These are phyloP conservation scores for Aspergillus hortae DNA, from an alignment of 2,329 filamentous ascomycete genomes.

Conservation along the genomic window DNA sequence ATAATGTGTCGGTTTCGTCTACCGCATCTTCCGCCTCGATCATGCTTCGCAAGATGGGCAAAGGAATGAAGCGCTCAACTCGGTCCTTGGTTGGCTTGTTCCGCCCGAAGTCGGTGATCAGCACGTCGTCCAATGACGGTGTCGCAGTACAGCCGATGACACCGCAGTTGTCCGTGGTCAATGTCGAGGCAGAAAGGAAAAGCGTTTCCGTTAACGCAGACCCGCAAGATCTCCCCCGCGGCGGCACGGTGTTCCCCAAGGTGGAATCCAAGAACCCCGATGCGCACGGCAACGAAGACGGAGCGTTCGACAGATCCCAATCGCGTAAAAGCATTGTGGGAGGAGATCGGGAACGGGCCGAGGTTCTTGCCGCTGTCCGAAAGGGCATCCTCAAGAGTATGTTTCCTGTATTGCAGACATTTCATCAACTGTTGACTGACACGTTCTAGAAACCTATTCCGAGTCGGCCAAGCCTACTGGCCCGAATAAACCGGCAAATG, in stretches of 20 bases:
- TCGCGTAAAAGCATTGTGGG: conserved; percentile 85
- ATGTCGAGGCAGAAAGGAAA: conserved; percentile 87
- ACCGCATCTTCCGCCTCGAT: conserved; percentile 49
- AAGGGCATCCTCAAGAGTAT: conserved; percentile 94
- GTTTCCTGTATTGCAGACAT: conserved; percentile 23
- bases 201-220: conserved; percentile 69
- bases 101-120: conserved; percentile 86
- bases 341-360: conserved; percentile 82
- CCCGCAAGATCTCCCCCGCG: conserved; percentile 63
- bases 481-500: conserved; percentile 61
- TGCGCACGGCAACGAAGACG: conserved; percentile 29
- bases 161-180: conserved; percentile 91
- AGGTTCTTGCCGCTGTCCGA: conserved; percentile 85
- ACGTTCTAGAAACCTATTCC: conserved; percentile 42
- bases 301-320: conserved; percentile 44
- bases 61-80: conserved; percentile 92
- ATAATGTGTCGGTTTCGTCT: conserved; percentile 66
- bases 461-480: conserved; percentile 68
- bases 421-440: conserved; percentile 1
- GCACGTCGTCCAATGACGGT: conserved; percentile 64
- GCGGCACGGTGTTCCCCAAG: conserved; percentile 77
- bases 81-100: conserved; percentile 91
- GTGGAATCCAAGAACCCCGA: conserved; percentile 80
- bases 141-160: conserved; percentile 63
- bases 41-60: conserved; percentile 89